These are phyloP conservation scores for Ramichloridium luteum DNA, from an alignment of 2,329 filamentous ascomycete genomes.

Conservation along the genomic window DNA sequence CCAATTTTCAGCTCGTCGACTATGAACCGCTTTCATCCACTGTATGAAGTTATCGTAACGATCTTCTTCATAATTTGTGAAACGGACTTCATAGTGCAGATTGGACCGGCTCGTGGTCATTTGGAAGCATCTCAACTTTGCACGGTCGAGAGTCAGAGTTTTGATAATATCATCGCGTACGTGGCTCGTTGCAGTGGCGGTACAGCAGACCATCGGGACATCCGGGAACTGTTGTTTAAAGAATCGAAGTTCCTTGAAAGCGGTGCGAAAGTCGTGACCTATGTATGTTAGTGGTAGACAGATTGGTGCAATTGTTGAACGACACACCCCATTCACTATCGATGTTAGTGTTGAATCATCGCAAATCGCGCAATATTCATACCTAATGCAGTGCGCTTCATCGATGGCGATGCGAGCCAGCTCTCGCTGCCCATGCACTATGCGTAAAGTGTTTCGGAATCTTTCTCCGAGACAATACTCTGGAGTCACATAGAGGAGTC, in stretches of 20 bases:
- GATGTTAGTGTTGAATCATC: background rate
- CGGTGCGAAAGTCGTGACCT: slow-evolving; percentile 93
- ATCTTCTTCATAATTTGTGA: slow-evolving; percentile 63
- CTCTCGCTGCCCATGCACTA: slow-evolving; percentile 68
- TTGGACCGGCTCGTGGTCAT: slow-evolving; percentile 78
- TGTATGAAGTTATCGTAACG: slow-evolving; percentile 60
- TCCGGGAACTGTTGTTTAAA: slow-evolving; percentile 71
- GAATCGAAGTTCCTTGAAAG: slow-evolving; percentile 78
- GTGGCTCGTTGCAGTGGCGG: slow-evolving; percentile 72
- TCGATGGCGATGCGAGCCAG: slow-evolving; percentile 83
- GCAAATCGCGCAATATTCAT: background rate
- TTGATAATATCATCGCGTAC: slow-evolving; percentile 74
- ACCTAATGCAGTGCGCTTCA: slow-evolving; percentile 64
- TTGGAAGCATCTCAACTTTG: slow-evolving; percentile 59
- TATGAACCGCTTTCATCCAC: slow-evolving; percentile 66
- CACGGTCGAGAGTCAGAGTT: slow-evolving; percentile 55
- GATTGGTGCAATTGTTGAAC: background rate
- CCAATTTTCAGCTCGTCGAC: slow-evolving; percentile 49
- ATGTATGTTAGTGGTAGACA: background rate
- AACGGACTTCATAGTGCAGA: slow-evolving; percentile 81
- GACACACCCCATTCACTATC: slow-evolving; percentile 1
- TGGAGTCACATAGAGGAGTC: slow-evolving; percentile 85
- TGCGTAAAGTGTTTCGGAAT: slow-evolving; percentile 62
- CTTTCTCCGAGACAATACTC: slow-evolving; percentile 68
- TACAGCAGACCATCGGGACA: slow-evolving; percentile 85